Conservation (phyloP, 352 stramenopile genomes). For the Phytophthora ohioensis region DNA sequence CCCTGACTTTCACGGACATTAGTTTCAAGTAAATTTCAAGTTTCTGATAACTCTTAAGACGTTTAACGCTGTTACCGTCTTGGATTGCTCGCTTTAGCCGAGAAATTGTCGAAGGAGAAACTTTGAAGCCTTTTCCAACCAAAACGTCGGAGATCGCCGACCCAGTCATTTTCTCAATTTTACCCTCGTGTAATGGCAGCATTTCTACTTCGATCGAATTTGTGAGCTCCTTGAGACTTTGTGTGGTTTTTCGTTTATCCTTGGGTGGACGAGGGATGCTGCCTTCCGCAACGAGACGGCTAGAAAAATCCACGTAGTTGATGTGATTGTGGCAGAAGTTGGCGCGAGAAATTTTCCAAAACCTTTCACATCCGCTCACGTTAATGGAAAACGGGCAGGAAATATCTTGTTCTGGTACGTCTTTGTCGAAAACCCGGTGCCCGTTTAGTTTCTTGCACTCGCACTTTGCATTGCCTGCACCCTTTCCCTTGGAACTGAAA, state of each 20-base stretch:
- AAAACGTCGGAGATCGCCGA: not conserved
- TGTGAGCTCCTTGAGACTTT: not conserved
- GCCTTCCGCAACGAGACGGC: not conserved
- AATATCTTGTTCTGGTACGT: not conserved
- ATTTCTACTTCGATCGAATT: constrained; percentile 1
- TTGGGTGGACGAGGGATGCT: not conserved
- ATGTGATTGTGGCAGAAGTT: constrained; percentile 32
- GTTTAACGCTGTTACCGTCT: not conserved
- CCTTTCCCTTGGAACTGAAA: not conserved
- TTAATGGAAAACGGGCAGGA: not conserved
- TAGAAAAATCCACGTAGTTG: constrained; percentile 13
- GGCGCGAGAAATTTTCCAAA: constrained; percentile 10
- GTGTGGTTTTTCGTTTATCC: constrained; percentile 20
- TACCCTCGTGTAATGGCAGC: constrained; percentile 2
- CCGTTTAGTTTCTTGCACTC: constrained; percentile 32
- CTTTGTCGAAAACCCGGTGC: constrained; percentile 17
- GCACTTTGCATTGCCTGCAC: constrained; percentile 32
- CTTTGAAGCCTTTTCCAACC: not conserved
- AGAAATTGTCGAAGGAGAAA: not conserved
- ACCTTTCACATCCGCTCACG: not conserved
- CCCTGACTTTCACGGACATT: constrained; percentile 13
- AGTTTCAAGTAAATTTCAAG: constrained; percentile 13
- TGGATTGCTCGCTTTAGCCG: constrained; percentile 11
- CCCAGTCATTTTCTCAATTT: not conserved
- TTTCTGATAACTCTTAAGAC: constrained; percentile 7